phyloP scores from a whole-genome alignment of 169 alveolate genomes.

The Eimeria sp. region DNA sequence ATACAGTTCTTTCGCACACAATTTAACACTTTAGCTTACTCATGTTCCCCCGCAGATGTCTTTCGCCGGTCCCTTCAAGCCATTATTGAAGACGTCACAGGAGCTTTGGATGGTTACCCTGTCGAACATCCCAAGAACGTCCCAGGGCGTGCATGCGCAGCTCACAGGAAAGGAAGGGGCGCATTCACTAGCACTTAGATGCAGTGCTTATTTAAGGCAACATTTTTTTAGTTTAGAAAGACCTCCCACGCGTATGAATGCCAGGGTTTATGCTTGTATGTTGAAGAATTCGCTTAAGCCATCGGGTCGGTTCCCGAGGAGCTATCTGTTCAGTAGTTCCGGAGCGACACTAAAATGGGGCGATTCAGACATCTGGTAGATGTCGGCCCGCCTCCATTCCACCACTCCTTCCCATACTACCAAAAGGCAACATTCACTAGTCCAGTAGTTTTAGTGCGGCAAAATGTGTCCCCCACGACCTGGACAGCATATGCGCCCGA shows the following conservation, averaged over 20 bases:
- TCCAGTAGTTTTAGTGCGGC: background rate
- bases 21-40: background rate
- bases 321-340: background rate
- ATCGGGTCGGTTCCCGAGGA: background rate
- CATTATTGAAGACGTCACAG: constrained; percentile 23
- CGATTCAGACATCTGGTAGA: background rate
- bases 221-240: background rate
- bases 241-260: background rate
- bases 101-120: background rate
- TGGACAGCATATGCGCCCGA: background rate
- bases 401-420: background rate
- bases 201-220: background rate
- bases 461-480: background rate
- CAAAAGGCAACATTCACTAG: background rate
- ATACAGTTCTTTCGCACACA: too few relatives aligned
- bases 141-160: background rate
- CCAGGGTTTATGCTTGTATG: background rate
- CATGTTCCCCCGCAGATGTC: constrained; percentile 22
- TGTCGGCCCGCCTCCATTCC: background rate
- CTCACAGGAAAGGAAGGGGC: background rate
- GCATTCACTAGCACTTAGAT: background rate
- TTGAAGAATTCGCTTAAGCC: background rate
- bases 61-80: constrained; percentile 49
- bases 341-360: background rate
- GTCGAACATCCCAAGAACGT: background rate